Percentiles rank a stretch among this genome's conserved stretches.
Evolutionary conservation across 805 yeast species (phyloP).

Genomic region (Saccharomycopsis sp.): DNA sequence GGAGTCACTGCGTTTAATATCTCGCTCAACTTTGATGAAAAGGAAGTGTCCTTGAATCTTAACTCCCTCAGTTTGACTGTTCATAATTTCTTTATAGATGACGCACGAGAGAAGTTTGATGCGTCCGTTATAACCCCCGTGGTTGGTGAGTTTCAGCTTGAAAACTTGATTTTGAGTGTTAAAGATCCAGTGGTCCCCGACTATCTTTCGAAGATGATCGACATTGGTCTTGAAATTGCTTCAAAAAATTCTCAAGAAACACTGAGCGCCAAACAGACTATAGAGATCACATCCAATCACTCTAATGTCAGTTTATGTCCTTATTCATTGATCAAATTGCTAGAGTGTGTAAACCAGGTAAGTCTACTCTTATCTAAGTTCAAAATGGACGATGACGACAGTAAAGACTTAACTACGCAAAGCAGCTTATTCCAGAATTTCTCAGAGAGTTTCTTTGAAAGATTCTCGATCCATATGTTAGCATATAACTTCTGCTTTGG

Average conservation of each 20-base stretch:
- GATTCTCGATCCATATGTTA: slow-evolving; percentile 49
- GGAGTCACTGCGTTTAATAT: not conserved
- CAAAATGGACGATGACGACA: not conserved
- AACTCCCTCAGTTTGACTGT: not conserved
- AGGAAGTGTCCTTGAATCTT: not conserved
- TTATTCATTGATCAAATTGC: slow-evolving; percentile 33
- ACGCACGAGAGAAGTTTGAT: not conserved
- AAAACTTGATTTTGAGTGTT: slow-evolving; percentile 22
- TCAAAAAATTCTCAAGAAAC: slow-evolving; percentile 34
- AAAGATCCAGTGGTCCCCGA: slow-evolving; percentile 30
- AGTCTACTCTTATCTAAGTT: not conserved
- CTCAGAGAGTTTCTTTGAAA: slow-evolving; percentile 23
- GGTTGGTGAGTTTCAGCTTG: not conserved
- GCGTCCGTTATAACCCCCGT: not conserved
- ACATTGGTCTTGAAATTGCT: slow-evolving; percentile 41
- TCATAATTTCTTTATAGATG: not conserved
- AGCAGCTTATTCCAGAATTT: too few relatives aligned
- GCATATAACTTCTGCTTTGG: slow-evolving; percentile 69
- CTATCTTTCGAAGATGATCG: slow-evolving; percentile 36
- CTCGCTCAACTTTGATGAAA: not conserved
- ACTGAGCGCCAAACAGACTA: slow-evolving; percentile 32
- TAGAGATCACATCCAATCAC: slow-evolving; percentile 53
- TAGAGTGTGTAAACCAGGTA: not conserved
- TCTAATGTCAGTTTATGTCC: slow-evolving; percentile 56
- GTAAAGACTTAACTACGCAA: too few relatives aligned